A percentile compares a stretch with the other conserved stretches of the same genome.
These are phyloP conservation scores for Colletotrichum truncatum DNA, from an alignment of 2,329 filamentous ascomycete genomes.

Conservation along the genomic window DNA sequence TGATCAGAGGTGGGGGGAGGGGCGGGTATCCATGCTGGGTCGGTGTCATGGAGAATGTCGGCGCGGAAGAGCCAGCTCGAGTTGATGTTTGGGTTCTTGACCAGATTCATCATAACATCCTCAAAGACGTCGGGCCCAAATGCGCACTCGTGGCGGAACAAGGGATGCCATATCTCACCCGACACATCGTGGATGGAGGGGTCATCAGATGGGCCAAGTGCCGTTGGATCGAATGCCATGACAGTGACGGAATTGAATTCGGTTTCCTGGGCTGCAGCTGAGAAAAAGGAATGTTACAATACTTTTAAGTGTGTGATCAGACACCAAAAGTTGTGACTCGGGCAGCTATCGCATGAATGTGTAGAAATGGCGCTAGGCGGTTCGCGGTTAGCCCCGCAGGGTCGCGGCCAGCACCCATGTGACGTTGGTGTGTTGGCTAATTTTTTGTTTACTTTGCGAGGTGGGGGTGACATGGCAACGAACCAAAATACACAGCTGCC, in stretches of 20 bases:
- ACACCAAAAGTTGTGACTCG: slow-evolving; percentile 15
- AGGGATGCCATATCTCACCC: slow-evolving; percentile 58
- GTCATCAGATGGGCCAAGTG: slow-evolving; percentile 41
- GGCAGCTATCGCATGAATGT: slow-evolving; percentile 23
- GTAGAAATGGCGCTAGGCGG: slow-evolving; percentile 7
- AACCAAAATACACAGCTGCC: slow-evolving; percentile 22
- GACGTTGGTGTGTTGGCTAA: slow-evolving; percentile 26
- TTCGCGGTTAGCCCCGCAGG: slow-evolving; percentile 16
- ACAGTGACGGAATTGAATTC: neutral
- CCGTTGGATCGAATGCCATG: slow-evolving; percentile 47
- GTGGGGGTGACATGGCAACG: slow-evolving; percentile 33
- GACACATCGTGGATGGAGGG: slow-evolving; percentile 46
- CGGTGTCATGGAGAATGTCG: slow-evolving; percentile 72
- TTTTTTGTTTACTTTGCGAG: slow-evolving; percentile 32
- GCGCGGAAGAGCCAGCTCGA: slow-evolving; percentile 81
- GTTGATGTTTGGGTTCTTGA: slow-evolving; percentile 83
- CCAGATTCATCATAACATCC: slow-evolving; percentile 76
- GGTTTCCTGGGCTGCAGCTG: slow-evolving; percentile 22
- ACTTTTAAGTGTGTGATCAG: slow-evolving; percentile 11
- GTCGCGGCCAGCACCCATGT: slow-evolving; percentile 11
- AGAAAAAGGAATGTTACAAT: neutral
- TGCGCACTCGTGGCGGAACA: slow-evolving; percentile 65
- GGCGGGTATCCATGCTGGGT: slow-evolving; percentile 36
- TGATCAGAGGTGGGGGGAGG: slow-evolving; percentile 23
- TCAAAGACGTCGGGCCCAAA: slow-evolving; percentile 73